phyloP scores from a whole-genome alignment of 2,329 filamentous ascomycete species.

The Paracorniculantispora psalliotae region DNA sequence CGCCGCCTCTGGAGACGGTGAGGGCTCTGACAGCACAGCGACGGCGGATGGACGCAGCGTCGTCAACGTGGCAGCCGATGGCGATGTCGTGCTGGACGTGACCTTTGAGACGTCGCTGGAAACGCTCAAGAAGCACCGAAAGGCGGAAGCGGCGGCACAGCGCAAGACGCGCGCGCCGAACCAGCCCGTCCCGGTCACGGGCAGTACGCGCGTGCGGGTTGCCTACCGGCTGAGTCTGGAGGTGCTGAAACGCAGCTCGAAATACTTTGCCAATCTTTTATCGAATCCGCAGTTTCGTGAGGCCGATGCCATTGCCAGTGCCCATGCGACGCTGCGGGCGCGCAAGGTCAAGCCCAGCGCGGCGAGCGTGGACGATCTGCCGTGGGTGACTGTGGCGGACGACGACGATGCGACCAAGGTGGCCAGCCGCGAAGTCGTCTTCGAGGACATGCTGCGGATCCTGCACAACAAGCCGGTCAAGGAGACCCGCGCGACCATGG shows the following conservation, averaged over 20 bases:
- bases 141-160: slow-evolving; percentile 28
- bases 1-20: slow-evolving; percentile 26
- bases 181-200: slow-evolving; percentile 23
- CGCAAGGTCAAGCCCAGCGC: slow-evolving; percentile 44
- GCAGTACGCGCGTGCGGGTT: slow-evolving; percentile 35
- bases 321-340: slow-evolving; percentile 45
- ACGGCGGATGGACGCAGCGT: slow-evolving; percentile 30
- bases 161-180: slow-evolving; percentile 25
- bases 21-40: slow-evolving; percentile 22
- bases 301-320: slow-evolving; percentile 47
- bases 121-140: slow-evolving; percentile 43
- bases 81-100: slow-evolving; percentile 63
- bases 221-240: slow-evolving; percentile 57
- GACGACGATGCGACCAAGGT: slow-evolving; percentile 63
- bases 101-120: slow-evolving; percentile 56
- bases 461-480: slow-evolving; percentile 53
- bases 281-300: slow-evolving; percentile 60
- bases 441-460: slow-evolving; percentile 62
- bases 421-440: slow-evolving; percentile 55
- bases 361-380: slow-evolving; percentile 49
- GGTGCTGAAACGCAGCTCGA: slow-evolving; percentile 55
- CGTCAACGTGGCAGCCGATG: slow-evolving; percentile 49
- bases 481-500: slow-evolving; percentile 42
- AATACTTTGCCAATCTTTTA: slow-evolving; percentile 66
- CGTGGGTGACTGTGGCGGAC: slow-evolving; percentile 59